Evolutionary conservation across 164 flowering plant genomes (phyloP), one percentile per base, ranked within the genome.

Genomic region (Chimonanthus praecox): DNA sequence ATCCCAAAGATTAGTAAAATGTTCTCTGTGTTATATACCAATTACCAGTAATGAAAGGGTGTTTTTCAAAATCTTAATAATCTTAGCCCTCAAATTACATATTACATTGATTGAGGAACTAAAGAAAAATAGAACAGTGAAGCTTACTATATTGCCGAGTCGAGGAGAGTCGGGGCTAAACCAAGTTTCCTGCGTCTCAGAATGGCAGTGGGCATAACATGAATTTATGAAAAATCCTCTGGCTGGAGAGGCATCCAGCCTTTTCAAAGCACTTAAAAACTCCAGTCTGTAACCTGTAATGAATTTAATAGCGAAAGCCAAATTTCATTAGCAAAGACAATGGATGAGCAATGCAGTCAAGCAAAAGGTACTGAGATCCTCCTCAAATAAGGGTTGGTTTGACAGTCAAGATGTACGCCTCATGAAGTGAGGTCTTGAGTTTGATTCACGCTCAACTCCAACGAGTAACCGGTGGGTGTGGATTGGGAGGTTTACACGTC

Each of bases 121-220:
- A 54, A 13, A 54, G 11, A 13, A 13, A 54, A 54, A 54, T 13
- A 13, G 60, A 9, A 33, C 33, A 54, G 68, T 66, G 11, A 9
- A 10, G 60, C 85, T 82, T 84, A 92, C 99, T n/a, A 71, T 88
- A 8, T 79, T 78, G 47, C 48, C 43, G 33, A 92, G 75, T 68
- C 73, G 64, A 0, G 98, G 97, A 51, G 98, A 94, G 74, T 83
- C 87, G 2, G 58, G 69, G 49, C 80, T 79, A 8, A 89, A 76
- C 99, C 99, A 94, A 16, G 90, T 85, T 77, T 83, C 95, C 70
- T 93, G 94, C 80, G 73, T 83, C 84, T 85, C 98, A 6, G 97
- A 82, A 79, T 94, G 99, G 87, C 98, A 94, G 65, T 93, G 98
- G 9, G 89, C 84, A 70, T 88, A 94, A 82, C 99, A 94, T 11